A percentile compares a stretch with the other conserved stretches of the same genome.
Conservation (phyloP, 1,284 basidiomycete genomes). For the Phylloporus sp. region DNA sequence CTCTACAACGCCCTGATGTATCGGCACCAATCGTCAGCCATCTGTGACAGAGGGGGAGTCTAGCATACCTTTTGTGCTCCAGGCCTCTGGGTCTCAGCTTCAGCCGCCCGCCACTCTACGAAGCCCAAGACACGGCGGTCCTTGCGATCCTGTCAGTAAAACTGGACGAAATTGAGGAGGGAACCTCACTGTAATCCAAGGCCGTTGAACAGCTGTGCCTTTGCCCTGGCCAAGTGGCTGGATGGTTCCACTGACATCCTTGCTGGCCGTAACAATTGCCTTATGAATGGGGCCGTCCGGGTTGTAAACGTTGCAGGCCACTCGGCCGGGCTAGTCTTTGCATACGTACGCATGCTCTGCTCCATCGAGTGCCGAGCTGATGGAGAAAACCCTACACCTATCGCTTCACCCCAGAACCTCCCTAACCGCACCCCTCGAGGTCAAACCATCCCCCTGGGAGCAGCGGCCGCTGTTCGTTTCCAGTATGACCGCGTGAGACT, state of each 20-base stretch:
- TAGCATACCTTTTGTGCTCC: too few species aligned
- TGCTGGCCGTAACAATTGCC: background rate
- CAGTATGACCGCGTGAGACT: background rate
- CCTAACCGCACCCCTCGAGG: background rate
- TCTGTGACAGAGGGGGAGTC: too few species aligned
- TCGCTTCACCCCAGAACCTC: background rate
- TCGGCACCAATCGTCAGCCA: too few species aligned
- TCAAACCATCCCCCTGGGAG: background rate
- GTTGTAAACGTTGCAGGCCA: slow-evolving; percentile 2
- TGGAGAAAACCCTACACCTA: background rate
- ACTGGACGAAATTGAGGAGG: too few species aligned
- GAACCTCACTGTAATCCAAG: too few species aligned
- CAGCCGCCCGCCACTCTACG: too few species aligned
- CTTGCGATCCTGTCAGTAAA: too few species aligned
- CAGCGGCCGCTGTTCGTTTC: background rate
- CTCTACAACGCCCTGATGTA: too few species aligned
- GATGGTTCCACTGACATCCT: background rate
- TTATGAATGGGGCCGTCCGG: background rate
- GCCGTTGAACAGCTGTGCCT: too few species aligned
- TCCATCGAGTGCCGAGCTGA: background rate
- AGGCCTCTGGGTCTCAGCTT: too few species aligned
- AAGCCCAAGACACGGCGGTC: too few species aligned
- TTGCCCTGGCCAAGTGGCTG: too few species aligned
- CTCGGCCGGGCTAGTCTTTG: background rate
- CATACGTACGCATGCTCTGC: background rate